Base-by-base conservation (phyloP, 75 land plant species). In the Isoetes taiwanensis region DNA sequence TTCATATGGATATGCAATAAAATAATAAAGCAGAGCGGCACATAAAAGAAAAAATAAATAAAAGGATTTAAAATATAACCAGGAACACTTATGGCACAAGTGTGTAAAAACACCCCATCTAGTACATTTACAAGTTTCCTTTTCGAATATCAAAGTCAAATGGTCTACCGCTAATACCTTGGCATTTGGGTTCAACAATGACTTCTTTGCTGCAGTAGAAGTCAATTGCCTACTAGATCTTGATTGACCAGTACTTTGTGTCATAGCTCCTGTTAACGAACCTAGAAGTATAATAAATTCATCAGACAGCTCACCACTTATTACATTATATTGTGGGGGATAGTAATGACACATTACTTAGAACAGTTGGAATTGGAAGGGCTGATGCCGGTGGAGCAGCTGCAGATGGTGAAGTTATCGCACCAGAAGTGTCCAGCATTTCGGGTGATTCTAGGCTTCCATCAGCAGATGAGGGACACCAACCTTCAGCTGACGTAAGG, bases 111-210 rank as follows among this genome's bases (percentile, higher is more conserved):
- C n/a, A n/a, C n/a, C n/a, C n/a, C n/a, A n/a, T n/a, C n/a, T n/a
- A n/a, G n/a, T n/a, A n/a, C n/a, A n/a, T n/a, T n/a, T n/a, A n/a
- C n/a, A n/a, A n/a, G n/a, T n/a, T n/a, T n/a, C n/a, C n/a, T n/a
- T n/a, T n/a, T n/a, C n/a, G n/a, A n/a, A n/a, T n/a, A n/a, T n/a
- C n/a, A n/a, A n/a, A n/a, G n/a, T n/a, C n/a, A n/a, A n/a, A n/a
- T n/a, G n/a, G n/a, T n/a, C n/a, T n/a, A n/a, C n/a, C n/a, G 27
- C 17, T 3, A 14, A 1, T 55, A 73, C 77, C 66, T 76, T 76
- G 16, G 77, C 76, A 61, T 76, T 66, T 2, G 66, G 57, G 62
- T 73, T 76, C 21, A 76, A 52, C 3, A 62, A 10, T 1, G 59
- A 62, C 32, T 57, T 76, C 48, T 38, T 73, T 19, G 54, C 17